These are phyloP conservation scores for Pyrenopolyporus hunteri DNA, from an alignment of 495 filamentous ascomycete genomes.

Conservation along the genomic window DNA sequence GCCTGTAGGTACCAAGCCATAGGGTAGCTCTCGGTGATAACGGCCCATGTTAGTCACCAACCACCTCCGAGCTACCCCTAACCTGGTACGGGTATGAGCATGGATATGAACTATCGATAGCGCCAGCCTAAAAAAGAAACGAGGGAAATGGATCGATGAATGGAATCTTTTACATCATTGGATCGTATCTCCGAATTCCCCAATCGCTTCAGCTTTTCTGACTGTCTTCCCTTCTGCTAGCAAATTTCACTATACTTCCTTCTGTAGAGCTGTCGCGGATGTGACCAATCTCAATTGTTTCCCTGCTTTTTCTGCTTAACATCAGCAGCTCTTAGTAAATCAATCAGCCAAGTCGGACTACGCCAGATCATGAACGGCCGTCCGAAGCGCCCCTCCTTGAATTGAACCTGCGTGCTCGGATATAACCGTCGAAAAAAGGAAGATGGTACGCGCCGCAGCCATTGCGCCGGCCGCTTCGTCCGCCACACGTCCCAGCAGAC, in stretches of 20 bases:
- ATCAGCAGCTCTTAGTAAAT: too few relatives aligned
- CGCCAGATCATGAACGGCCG: neutral
- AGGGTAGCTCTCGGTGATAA: constrained; percentile 5
- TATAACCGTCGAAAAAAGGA: constrained; percentile 12
- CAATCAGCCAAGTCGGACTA: too few relatives aligned
- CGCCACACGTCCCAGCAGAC: constrained; percentile 26
- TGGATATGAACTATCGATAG: constrained; percentile 18
- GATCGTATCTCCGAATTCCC: constrained; percentile 31
- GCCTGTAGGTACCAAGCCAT: too few relatives aligned
- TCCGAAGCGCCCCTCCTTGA: constrained; percentile 8
- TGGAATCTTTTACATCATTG: constrained; percentile 29
- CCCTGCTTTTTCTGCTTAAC: too few relatives aligned
- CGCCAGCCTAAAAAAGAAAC: constrained; percentile 9
- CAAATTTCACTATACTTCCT: neutral
- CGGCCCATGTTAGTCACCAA: neutral
- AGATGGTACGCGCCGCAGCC: constrained; percentile 47
- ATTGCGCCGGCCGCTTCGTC: constrained; percentile 38
- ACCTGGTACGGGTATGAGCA: neutral
- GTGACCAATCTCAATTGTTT: too few relatives aligned
- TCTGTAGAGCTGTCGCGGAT: too few relatives aligned
- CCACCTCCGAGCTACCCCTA: neutral
- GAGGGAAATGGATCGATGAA: constrained; percentile 16
- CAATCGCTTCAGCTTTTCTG: constrained; percentile 19
- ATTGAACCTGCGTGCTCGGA: constrained; percentile 22
- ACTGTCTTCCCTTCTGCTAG: constrained; percentile 1